These are phyloP conservation scores for Tilletia walkeri DNA, from an alignment of 1,284 basidiomycete genomes.

Conservation along the genomic window DNA sequence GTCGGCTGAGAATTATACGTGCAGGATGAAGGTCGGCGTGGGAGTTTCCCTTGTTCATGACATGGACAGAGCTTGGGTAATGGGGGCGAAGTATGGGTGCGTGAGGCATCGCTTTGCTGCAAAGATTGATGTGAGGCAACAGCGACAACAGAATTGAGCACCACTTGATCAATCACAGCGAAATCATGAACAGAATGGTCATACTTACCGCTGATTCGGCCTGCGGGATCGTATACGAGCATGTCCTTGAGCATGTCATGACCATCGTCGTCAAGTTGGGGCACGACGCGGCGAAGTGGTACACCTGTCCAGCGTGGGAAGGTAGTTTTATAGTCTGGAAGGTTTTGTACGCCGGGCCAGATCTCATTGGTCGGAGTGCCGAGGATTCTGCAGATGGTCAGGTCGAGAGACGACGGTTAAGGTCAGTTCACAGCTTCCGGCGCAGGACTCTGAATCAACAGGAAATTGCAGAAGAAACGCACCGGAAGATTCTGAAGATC, in stretches of 20 bases:
- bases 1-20: too few species aligned
- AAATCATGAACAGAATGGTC: too few species aligned
- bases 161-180: background rate
- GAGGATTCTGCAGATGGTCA: conserved; percentile 23
- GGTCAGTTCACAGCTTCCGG: background rate
- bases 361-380: conserved; percentile 89
- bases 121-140: conserved; percentile 15
- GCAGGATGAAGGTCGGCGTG: too few species aligned
- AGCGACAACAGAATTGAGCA: background rate
- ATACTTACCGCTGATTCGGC: conserved; percentile 65
- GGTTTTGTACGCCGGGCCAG: conserved; percentile 84
- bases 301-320: conserved; percentile 87
- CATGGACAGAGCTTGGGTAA: background rate
- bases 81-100: conserved; percentile 36
- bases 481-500: conserved; percentile 92
- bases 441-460: too few species aligned
- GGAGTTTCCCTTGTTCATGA: background rate
- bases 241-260: conserved; percentile 64
- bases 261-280: conserved; percentile 39
- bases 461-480: conserved; percentile 9
- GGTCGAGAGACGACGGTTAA: background rate
- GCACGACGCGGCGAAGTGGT: conserved; percentile 63
- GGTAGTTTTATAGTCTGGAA: conserved; percentile 94
- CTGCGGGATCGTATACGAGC: conserved; percentile 87
- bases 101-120: conserved; percentile 61